Evolutionary conservation across 257 asterid species (phyloP), one percentile per base, ranked within the genome.

Genomic region (Henckelia pumila): DNA sequence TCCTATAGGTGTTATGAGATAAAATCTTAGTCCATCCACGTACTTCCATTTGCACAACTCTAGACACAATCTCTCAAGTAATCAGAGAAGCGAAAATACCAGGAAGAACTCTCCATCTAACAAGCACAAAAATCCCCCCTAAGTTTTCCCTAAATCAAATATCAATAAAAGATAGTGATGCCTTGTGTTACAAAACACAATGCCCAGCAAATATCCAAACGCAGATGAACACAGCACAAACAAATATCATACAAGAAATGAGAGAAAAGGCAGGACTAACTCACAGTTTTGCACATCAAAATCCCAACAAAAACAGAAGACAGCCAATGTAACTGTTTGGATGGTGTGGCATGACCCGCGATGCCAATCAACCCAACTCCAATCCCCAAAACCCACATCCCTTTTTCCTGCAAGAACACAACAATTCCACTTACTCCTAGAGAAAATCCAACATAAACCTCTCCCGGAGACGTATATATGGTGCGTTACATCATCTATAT

Each of bases 251-350:
- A 61, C 10, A 49, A 11, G 8, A 56, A 47, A 53, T n/a, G 17
- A 37, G 21, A 28, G 25, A 40, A 40, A 25, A 60, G 17, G 55
- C 13, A 24, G 59, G 19, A 59, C 28, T 28, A 28, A 74, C 97
- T 84, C 75, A 92, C 98, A 78, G 78, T 82, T 69, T 81, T 92
- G 89, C 96, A 92, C 89, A 89, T 92, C 59, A 88, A 57, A 75
- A 92, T 73, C 65, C 98, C 98, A 23, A 64, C 70, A 56, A 86
- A 80, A 28, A 85, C 75, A 61, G 91, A 83, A 30, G 83, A 72
- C 14, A 88, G 73, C 89, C 95, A 83, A 63, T 71, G 86, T 77
- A 85, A 59, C 73, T 81, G 82, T 72, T 84, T 84, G 72, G 78
- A 69, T 9, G 85, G 80, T 65, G 79, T 70, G 77, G 85, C 82